Conservation (phyloP, 495 filamentous ascomycete genomes). For the Tuber brumale region DNA sequence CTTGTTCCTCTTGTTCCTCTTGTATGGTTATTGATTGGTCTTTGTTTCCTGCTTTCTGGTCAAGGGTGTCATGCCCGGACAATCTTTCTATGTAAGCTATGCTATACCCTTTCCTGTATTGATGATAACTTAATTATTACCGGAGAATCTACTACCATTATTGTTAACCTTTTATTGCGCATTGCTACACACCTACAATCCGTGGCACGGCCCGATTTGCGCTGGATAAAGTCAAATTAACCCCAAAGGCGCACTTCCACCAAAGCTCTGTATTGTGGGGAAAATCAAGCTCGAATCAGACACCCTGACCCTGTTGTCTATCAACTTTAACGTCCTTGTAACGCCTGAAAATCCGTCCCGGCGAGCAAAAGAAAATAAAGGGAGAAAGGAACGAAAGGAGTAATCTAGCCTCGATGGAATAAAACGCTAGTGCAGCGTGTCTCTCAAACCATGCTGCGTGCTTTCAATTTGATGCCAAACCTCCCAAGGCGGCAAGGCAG, state of each 20-base stretch:
- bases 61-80: too few relatives aligned
- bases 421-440: background rate
- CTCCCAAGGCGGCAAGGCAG: background rate
- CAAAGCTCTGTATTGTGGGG: background rate
- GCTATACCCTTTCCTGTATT: too few relatives aligned
- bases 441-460: background rate
- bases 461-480: background rate
- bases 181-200: background rate
- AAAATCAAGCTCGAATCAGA: background rate
- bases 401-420: background rate
- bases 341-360: background rate
- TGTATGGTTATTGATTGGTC: too few relatives aligned
- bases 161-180: too few relatives aligned
- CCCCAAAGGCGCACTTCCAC: background rate
- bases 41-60: too few relatives aligned
- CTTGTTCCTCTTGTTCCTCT: too few relatives aligned
- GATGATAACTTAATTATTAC: too few relatives aligned
- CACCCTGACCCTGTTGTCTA: background rate
- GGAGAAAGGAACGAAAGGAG: background rate
- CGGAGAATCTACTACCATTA: too few relatives aligned
- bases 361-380: background rate
- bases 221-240: background rate
- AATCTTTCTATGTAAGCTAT: too few relatives aligned
- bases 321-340: background rate
- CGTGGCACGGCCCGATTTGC: background rate